phyloP scores from a whole-genome alignment of 805 yeast genomes.

The Candida sphagnicola region DNA sequence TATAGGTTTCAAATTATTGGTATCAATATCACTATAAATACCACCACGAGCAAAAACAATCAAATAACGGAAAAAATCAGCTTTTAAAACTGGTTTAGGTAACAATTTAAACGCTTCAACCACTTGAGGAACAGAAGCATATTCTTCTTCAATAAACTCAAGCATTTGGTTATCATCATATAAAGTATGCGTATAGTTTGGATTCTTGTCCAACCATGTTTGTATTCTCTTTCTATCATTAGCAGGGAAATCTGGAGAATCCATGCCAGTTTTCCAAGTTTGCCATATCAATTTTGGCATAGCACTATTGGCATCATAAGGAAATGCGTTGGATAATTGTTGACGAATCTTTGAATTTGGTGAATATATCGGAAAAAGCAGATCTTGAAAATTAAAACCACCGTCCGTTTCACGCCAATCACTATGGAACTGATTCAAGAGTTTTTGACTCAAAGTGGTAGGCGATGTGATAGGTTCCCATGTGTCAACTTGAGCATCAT shows the following conservation, averaged over 20 bases:
- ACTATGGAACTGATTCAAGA: constrained; percentile 12
- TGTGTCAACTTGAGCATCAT: no score
- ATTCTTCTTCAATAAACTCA: constrained; percentile 61
- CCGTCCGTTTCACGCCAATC: constrained; percentile 23
- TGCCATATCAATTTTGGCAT: constrained; percentile 84
- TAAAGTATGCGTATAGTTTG: constrained; percentile 74
- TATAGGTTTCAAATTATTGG: constrained; percentile 68
- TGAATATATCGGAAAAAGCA: constrained; percentile 46
- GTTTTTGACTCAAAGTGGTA: background rate
- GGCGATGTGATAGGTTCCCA: constrained; percentile 1
- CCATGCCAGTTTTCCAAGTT: constrained; percentile 67
- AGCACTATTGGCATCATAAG: constrained; percentile 58
- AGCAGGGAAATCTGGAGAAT: constrained; percentile 56
- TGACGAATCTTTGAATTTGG: constrained; percentile 62
- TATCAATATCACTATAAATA: constrained; percentile 88
- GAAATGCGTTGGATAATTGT: constrained; percentile 59
- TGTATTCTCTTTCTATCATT: constrained; percentile 54
- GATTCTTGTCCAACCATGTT: constrained; percentile 68
- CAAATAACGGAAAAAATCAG: constrained; percentile 90
- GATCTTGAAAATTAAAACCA: constrained; percentile 36
- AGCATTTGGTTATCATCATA: constrained; percentile 66
- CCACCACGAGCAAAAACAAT: constrained; percentile 90
- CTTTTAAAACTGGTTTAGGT: constrained; percentile 82
- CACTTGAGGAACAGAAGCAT: constrained; percentile 71
- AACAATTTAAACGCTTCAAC: constrained; percentile 66